Conservation (phyloP, 129 eudicot species). For the Centrapalus pauciflorus region DNA sequence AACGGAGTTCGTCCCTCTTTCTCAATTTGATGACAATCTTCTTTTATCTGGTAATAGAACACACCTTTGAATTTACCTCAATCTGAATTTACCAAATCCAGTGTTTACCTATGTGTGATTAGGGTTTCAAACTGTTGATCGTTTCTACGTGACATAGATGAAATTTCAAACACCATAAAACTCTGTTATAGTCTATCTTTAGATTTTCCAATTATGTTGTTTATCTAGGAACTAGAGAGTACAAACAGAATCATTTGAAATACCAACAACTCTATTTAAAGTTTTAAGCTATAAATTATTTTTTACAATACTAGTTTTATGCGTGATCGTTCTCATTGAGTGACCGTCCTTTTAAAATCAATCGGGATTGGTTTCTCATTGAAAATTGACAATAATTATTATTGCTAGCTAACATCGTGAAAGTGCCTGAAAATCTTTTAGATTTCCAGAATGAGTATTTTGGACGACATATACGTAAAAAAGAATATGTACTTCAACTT, state of each 20-base stretch:
- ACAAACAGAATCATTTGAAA: too few species aligned
- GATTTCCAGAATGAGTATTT: background rate
- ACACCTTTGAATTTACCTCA: background rate
- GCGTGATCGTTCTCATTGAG: background rate
- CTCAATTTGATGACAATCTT: constrained; percentile 64
- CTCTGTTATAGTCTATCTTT: too few species aligned
- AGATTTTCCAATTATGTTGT: too few species aligned
- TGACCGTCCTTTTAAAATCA: background rate
- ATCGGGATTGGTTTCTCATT: background rate
- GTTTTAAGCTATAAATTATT: too few species aligned
- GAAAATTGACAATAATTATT: background rate
- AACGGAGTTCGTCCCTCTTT: constrained; percentile 60
- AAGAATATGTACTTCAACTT: background rate
- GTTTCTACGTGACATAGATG: too few species aligned
- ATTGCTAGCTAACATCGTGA: background rate
- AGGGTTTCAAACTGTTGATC: background rate
- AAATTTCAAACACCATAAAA: too few species aligned
- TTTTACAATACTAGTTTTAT: background rate
- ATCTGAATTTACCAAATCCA: background rate
- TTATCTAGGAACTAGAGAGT: too few species aligned
- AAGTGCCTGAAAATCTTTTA: background rate
- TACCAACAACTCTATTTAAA: too few species aligned
- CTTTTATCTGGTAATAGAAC: constrained; percentile 57
- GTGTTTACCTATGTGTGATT: background rate
- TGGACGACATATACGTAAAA: background rate